Base-by-base conservation (phyloP, 805 yeast genomes). In the Barnettozyma californica region DNA sequence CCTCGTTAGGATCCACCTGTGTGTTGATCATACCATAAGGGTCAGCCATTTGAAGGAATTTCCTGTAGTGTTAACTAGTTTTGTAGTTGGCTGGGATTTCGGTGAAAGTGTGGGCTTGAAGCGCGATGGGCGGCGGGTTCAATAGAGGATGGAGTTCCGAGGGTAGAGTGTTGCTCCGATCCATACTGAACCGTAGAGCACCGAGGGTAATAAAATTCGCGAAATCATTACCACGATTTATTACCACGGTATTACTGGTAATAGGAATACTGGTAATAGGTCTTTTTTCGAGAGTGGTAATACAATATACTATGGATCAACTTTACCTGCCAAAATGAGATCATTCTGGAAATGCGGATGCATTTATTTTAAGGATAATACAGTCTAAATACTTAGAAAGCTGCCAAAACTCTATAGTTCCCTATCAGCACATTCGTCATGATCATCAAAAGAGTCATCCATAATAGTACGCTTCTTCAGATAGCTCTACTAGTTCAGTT, bases 1-100 rank as follows among this genome's bases (percentile, higher is more conserved):
- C 99, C 67, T 94, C 99, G 53, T 78, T 80, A 33, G 96, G 97
- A 67, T 94, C 91, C 47, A 91, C 96, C 67, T 90, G 88, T 43
- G 90, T 90, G 55, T 83, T 88, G 47, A 85, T 74, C 69, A 83
- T 77, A 23, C 48, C 44, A 34, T 49, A 45, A 31, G 81, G 79
- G 51, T 80, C 82, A 14, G 50, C 47, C 50, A 47, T 47, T n/a
- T 9, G 41, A 25, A 14, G 5, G 25, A 23, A 23, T 5, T 23
- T 23, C 5, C 25, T 23, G 25, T 23, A 5, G 8, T 23, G 5
- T 23, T 23, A 8, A 23, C n/a, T n/a, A n/a, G n/a, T n/a, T n/a
- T n/a, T 23, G 25, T 5, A 23, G 25, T 23, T 23, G 25, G 25
- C 25, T n/a, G n/a, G n/a, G n/a, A n/a, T n/a, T n/a, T n/a, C n/a